A percentile compares a stretch with the other conserved stretches of the same genome.
These are phyloP conservation scores for Mucor piriformis DNA, from an alignment of 371 early-diverging fungal species.

Conservation along the genomic window DNA sequence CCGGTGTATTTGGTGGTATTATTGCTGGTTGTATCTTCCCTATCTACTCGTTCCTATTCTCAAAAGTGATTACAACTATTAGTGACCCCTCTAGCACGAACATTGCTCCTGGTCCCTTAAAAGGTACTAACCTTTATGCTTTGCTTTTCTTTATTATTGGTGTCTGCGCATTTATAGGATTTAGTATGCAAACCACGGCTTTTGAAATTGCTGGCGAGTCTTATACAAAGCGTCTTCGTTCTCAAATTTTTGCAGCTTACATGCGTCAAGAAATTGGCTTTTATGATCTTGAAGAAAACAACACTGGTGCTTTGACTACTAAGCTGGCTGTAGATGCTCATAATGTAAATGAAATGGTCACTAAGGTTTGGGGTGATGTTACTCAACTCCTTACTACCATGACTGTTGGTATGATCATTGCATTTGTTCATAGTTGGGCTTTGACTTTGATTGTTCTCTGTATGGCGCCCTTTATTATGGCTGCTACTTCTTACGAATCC, in stretches of 20 bases:
- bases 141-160: slow-evolving; percentile 72
- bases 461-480: slow-evolving; percentile 41
- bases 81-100: slow-evolving; percentile 1
- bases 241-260: slow-evolving; percentile 54
- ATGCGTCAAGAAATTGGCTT: slow-evolving; percentile 81
- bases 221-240: slow-evolving; percentile 61
- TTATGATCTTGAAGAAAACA: slow-evolving; percentile 81
- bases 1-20: slow-evolving; percentile 46
- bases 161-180: slow-evolving; percentile 46
- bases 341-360: slow-evolving; percentile 64
- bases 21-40: slow-evolving; percentile 59
- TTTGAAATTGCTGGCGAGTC: slow-evolving; percentile 56
- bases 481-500: slow-evolving; percentile 35
- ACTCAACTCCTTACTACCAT: slow-evolving; percentile 52
- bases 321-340: slow-evolving; percentile 80
- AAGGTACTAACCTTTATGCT: slow-evolving; percentile 70
- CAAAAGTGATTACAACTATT: slow-evolving; percentile 9
- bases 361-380: slow-evolving; percentile 61
- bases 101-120: slow-evolving; percentile 43
- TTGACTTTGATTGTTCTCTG: slow-evolving; percentile 54
- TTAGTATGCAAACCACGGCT: slow-evolving; percentile 25
- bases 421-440: slow-evolving; percentile 51
- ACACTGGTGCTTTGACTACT: slow-evolving; percentile 77
- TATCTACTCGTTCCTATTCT: slow-evolving; percentile 22
- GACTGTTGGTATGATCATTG: slow-evolving; percentile 25